phyloP scores from a whole-genome alignment of 179 eudicot genomes.

The Spergularia azorica region DNA sequence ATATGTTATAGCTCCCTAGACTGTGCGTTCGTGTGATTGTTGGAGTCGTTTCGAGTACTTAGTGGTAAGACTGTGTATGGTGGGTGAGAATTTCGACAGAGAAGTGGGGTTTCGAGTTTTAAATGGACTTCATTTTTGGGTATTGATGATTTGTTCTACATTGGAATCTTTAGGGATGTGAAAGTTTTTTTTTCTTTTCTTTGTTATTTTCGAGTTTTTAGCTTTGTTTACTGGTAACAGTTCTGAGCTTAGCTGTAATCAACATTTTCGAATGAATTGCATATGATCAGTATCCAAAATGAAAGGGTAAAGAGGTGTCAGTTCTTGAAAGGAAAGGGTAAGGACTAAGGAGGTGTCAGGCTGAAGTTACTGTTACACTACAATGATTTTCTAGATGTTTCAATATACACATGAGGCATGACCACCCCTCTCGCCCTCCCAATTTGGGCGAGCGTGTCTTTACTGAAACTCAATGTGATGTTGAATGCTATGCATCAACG shows the following conservation, averaged over 20 bases:
- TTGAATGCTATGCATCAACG: conserved; percentile 1
- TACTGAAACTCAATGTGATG: not conserved
- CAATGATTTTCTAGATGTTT: not conserved
- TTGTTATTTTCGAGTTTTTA: too few relatives aligned
- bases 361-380: not conserved
- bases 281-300: too few relatives aligned
- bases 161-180: not conserved
- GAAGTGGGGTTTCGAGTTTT: not conserved
- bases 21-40: too few relatives aligned
- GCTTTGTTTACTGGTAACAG: too few relatives aligned
- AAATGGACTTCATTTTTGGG: not conserved
- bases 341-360: not conserved
- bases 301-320: not conserved
- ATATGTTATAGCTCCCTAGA: not conserved
- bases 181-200: too few relatives aligned
- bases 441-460: not conserved
- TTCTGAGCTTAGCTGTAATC: too few relatives aligned
- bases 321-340: not conserved
- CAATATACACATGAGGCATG: not conserved
- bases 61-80: not conserved
- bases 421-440: not conserved
- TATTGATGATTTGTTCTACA: not conserved
- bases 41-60: not conserved
- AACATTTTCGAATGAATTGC: too few relatives aligned
- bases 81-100: not conserved